Conservation (phyloP, 345 rosid genomes). For the Brassica juncea region DNA sequence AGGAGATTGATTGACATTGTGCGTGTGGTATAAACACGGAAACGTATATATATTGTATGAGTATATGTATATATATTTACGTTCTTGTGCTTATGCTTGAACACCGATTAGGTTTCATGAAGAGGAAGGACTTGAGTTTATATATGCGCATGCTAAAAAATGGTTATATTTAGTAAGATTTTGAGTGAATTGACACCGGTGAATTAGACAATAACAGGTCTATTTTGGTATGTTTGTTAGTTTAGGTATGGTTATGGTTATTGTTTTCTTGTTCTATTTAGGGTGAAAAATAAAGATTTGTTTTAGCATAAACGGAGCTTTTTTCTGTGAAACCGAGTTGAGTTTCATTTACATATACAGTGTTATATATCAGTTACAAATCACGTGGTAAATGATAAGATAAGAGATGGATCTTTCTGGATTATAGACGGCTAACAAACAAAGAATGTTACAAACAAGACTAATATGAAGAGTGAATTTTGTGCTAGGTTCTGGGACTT, state of each 20-base stretch:
- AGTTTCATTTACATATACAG: slow-evolving; percentile 1
- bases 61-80: slow-evolving; percentile 12
- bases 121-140: slow-evolving; percentile 32
- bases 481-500: background rate
- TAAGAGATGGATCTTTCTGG: slow-evolving; percentile 5
- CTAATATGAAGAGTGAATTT: background rate
- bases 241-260: slow-evolving; percentile 18
- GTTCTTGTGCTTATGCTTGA: slow-evolving; percentile 34
- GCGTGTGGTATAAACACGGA: slow-evolving; percentile 12
- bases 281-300: background rate
- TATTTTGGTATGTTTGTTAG: slow-evolving; percentile 39
- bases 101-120: slow-evolving; percentile 28
- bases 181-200: slow-evolving; percentile 21
- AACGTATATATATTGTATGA: slow-evolving; percentile 32
- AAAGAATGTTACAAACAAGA: background rate
- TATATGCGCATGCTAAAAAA: slow-evolving; percentile 22
- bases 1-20: slow-evolving; percentile 25
- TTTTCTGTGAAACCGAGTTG: slow-evolving; percentile 3
- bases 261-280: slow-evolving; percentile 17
- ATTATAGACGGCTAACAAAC: slow-evolving; percentile 6
- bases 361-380: background rate
- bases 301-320: background rate
- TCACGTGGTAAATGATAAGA: slow-evolving; percentile 7
- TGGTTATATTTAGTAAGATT: slow-evolving; percentile 15
- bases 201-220: slow-evolving; percentile 19